Evolutionary conservation across 257 asterid species (phyloP).

Genomic region (Avicennia marina): DNA sequence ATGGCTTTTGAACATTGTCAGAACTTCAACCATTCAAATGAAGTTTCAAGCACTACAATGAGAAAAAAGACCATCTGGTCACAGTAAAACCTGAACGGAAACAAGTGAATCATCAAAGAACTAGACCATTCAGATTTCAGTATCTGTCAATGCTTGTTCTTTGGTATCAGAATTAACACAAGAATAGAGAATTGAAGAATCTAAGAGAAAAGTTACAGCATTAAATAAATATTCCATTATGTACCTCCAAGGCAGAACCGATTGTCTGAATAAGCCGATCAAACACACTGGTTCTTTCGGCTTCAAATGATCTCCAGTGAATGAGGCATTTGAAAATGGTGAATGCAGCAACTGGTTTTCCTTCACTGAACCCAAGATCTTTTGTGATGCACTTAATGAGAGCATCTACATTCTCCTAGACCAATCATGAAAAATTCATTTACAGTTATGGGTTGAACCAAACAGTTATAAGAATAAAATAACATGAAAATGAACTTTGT

Average conservation of each 20-base stretch:
- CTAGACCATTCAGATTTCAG: neutral
- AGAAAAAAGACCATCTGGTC: neutral
- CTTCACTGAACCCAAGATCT: slow-evolving; percentile 82
- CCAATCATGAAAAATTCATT: slow-evolving; percentile 24
- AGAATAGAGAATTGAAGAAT: slow-evolving; percentile 2
- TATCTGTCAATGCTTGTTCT: neutral
- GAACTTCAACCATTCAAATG: neutral
- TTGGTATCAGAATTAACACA: neutral
- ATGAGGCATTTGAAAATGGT: slow-evolving; percentile 80
- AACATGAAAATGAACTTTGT: neutral
- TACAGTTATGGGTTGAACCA: slow-evolving; percentile 11
- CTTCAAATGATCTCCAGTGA: slow-evolving; percentile 84
- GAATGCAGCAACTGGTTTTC: slow-evolving; percentile 85
- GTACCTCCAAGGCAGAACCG: slow-evolving; percentile 86
- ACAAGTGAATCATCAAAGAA: slow-evolving; percentile 6
- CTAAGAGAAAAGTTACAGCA: neutral
- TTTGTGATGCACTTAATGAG: slow-evolving; percentile 56
- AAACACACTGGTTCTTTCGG: slow-evolving; percentile 72
- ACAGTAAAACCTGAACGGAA: neutral
- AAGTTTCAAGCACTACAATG: neutral
- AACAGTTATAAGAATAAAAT: neutral
- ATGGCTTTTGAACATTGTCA: neutral
- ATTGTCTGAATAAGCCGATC: slow-evolving; percentile 78
- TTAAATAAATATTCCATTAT: neutral
- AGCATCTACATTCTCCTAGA: slow-evolving; percentile 64